Base-by-base conservation (phyloP, 305 asterid genomes). In the Plantago lanceolata region DNA sequence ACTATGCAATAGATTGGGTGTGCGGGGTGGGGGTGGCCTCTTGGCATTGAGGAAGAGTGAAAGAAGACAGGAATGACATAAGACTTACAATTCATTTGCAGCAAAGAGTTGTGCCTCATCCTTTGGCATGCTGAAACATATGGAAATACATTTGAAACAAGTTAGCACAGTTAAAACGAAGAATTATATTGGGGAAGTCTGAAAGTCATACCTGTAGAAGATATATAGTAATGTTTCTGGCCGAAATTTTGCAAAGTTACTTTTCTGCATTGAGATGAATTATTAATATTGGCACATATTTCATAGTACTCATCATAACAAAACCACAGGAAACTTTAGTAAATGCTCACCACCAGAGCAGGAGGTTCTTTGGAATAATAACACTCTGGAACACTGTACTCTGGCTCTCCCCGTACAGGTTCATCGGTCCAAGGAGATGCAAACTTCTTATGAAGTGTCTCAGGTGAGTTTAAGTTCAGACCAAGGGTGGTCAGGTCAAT, bases 341-440 rank as follows among this genome's bases (percentile, higher is more conserved):
- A 66, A 31, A 66, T 62, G 45, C 78, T 76, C 75, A 90, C 97
- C 63, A 78, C 84, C 51, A 90, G 44, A 35, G 82, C 71, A 61
- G 88, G 90, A 33, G 85, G 80, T 68, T 73, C 85, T 68, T 80
- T 72, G 18, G 91, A 79, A 71, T 71, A 75, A 76, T 91, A 91
- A 76, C 95, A 91, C 35, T 83, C 86, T 0, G 95, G 97, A 56
- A 82, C 80, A 59, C 56, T 78, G 72, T 56, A 88, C 78, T 86
- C 90, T 6, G 94, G 96, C 70, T 82, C 96, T 61, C 90, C 95
- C 74, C 79, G 81, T 66, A 79, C 85, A 63, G 92, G 97, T 64
- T 88, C 97, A 19, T 91, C 88, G 26, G 96, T 83, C 96, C 95
- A 91, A 45, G 97, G 97, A 68, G 97, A 91, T 37, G 87, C 85